A percentile compares a stretch with the other conserved stretches of the same genome.
Evolutionary conservation across 1,139 yeast genomes (phyloP).

Genomic region (Arxiozyma slooffiae): DNA sequence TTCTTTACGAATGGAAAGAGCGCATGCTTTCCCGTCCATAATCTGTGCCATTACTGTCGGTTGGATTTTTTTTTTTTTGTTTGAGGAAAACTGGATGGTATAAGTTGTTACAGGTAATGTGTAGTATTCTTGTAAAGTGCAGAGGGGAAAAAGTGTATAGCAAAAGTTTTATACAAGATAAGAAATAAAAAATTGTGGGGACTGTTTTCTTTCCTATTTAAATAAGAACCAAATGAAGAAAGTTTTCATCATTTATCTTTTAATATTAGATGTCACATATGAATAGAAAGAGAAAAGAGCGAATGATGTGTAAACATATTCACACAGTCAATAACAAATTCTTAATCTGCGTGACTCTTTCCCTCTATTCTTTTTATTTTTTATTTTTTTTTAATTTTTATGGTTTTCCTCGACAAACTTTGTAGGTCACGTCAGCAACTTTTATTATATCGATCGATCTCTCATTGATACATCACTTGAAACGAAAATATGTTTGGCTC

Average conservation of each 20-base stretch:
- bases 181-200: too few species aligned
- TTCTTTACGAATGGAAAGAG: slow-evolving; percentile 43
- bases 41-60: slow-evolving; percentile 10
- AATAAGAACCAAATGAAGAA: too few species aligned
- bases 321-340: background rate
- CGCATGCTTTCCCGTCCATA: slow-evolving; percentile 67
- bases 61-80: background rate
- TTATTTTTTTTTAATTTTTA: too few species aligned
- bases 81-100: background rate
- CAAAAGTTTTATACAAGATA: background rate
- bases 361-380: background rate
- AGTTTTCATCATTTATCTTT: too few species aligned
- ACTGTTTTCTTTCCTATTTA: too few species aligned
- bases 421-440: background rate
- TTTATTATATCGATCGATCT: background rate
- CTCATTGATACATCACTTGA: too few species aligned
- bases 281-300: too few species aligned
- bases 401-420: background rate
- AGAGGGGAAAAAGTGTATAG: too few species aligned
- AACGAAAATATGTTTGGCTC: too few species aligned
- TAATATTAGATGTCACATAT: too few species aligned
- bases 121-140: background rate
- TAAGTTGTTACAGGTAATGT: background rate
- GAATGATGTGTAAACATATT: background rate
- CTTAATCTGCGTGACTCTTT: background rate